phyloP scores from a whole-genome alignment of 2,329 filamentous ascomycete genomes.

The Lachnellula hyalina region DNA sequence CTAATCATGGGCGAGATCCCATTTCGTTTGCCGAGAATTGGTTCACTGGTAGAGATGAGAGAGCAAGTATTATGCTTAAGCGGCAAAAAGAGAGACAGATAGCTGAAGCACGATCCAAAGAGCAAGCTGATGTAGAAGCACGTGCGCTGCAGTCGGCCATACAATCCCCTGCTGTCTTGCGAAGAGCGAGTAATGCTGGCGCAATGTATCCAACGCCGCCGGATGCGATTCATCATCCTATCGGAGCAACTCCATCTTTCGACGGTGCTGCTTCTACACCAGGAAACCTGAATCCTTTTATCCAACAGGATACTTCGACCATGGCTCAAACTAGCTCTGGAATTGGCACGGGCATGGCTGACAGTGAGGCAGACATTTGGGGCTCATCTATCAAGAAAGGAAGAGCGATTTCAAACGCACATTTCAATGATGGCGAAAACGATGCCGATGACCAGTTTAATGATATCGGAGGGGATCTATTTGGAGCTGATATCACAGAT shows the following conservation, averaged over 20 bases:
- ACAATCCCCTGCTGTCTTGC: constrained; percentile 47
- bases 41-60: constrained; percentile 30
- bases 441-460: constrained; percentile 53
- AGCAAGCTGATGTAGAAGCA: constrained; percentile 38
- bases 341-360: constrained; percentile 8
- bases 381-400: constrained; percentile 22
- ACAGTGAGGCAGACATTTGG: constrained; percentile 27
- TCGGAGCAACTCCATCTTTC: constrained; percentile 50
- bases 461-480: constrained; percentile 64
- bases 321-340: constrained; percentile 12
- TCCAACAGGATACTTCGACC: constrained; percentile 37
- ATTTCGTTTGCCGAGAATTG: constrained; percentile 34
- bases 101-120: constrained; percentile 33
- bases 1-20: constrained; percentile 26
- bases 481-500: constrained; percentile 68
- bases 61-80: constrained; percentile 42
- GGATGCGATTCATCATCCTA: constrained; percentile 52
- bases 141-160: constrained; percentile 41
- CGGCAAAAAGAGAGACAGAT: constrained; percentile 48
- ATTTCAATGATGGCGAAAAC: constrained; percentile 25
- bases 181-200: constrained; percentile 45
- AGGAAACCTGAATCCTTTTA: constrained; percentile 34
- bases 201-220: constrained; percentile 69
- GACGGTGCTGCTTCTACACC: constrained; percentile 54
- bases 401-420: constrained; percentile 14